These are phyloP conservation scores for Phanerochaete carnosa DNA, from an alignment of 768 basidiomycete genomes.

Conservation along the genomic window DNA sequence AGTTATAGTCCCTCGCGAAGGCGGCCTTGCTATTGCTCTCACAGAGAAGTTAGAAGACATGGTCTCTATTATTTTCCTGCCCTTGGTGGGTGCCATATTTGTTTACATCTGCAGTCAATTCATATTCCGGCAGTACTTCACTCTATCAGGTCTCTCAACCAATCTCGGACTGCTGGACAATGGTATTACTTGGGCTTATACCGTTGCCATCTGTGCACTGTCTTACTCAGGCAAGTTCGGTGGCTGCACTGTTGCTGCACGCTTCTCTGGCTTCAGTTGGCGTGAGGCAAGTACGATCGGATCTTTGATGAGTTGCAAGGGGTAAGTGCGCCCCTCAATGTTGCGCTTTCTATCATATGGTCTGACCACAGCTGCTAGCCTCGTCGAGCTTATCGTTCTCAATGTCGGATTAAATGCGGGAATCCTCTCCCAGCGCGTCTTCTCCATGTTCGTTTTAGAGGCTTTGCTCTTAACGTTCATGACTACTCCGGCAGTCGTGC, in stretches of 20 bases:
- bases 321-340: conserved; percentile 40
- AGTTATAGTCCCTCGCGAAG: conserved; percentile 81
- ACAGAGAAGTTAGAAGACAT: conserved; percentile 97
- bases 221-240: conserved; percentile 90
- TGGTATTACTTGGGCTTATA: conserved; percentile 88
- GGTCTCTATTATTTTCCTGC: conserved; percentile 86
- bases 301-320: conserved; percentile 94
- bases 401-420: conserved; percentile 87
- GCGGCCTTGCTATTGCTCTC: conserved; percentile 80
- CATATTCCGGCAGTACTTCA: conserved; percentile 69
- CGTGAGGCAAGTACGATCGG: conserved; percentile 85
- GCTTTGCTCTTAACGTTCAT: conserved; percentile 80
- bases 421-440: conserved; percentile 69
- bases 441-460: conserved; percentile 94
- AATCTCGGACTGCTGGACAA: conserved; percentile 80
- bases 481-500: conserved; percentile 73
- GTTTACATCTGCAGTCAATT: neutral
- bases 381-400: conserved; percentile 93
- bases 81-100: conserved; percentile 50
- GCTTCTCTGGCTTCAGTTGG: conserved; percentile 66
- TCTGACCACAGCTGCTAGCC: conserved; percentile 32
- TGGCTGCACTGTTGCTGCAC: conserved; percentile 73
- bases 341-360: neutral
- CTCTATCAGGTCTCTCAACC: conserved; percentile 86
- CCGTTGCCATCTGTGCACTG: conserved; percentile 69